Base-by-base conservation (phyloP, 2,329 filamentous ascomycete genomes). In the Penicillium brasilianum region DNA sequence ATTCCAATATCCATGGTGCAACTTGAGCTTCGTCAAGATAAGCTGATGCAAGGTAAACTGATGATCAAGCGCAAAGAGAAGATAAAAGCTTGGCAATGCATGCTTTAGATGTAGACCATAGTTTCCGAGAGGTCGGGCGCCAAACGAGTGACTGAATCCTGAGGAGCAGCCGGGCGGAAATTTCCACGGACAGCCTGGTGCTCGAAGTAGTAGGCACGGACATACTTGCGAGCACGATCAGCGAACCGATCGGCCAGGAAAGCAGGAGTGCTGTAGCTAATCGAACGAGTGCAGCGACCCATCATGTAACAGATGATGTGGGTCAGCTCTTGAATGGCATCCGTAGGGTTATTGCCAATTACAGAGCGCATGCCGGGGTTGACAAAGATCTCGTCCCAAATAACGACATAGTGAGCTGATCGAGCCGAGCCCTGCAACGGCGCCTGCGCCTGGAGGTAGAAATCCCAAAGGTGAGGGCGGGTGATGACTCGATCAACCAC, bases 401-500 rank as follows among this genome's bases (percentile, higher is more conserved):
- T 78, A 0, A 95, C 89, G 1, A 87, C 87, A 73, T 97, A 97
- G 69, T 95, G 93, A 0, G 90, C 90, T 0, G 92, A 90, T 0
- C 90, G 85, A 0, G 91, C 91, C 0, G 92, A 96, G 1, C 92
- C 92, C 73, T 94, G 87, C 2, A 96, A 80, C 1, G 90, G 90
- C 16, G 85, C 82, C 71, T 97, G 93, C 0, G 92, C 88, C 39
- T 92, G 89, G 0, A 96, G 80, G 77, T 88, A 96, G 74, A 96
- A 96, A 73, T 96, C 92, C 84, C 90, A 94, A 66, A 87, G 85
- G 1, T 85, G 83, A 2, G 85, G 86, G 67, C 88, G 85, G 0
- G 91, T 94, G 43, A 96, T 85, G 13, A 89, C 90, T 18, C 92
- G 88, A 72, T 96, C 92, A 43, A 97, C 90, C 0, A 96, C 83